Base-by-base conservation (phyloP, 139 green algal species). In the Auxenochlorella pyrenoidosa region DNA sequence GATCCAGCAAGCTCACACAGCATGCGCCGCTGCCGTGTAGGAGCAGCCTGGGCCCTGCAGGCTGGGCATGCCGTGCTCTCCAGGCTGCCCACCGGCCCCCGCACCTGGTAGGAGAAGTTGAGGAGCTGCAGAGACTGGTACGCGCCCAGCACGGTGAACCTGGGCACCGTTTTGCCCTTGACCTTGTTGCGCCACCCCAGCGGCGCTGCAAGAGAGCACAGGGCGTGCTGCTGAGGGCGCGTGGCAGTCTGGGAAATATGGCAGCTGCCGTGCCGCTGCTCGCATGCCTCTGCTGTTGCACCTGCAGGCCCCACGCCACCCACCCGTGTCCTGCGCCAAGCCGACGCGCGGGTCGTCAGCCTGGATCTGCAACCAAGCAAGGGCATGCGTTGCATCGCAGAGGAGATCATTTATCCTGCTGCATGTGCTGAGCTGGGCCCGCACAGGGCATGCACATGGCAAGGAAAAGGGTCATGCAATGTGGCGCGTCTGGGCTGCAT, bases 41-140 rank as follows among this genome's bases (percentile, higher is more conserved):
- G 63, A 12, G 4, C 60, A 68, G 60, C 22, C 60, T 68, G 60
- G 60, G 60, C 22, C 5, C 22, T n/a, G 19, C 22, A 28, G 24
- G 60, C 60, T 12, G 12, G n/a, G n/a, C n/a, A n/a, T n/a, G n/a
- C n/a, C n/a, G n/a, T n/a, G n/a, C n/a, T n/a, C n/a, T n/a, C n/a
- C n/a, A n/a, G n/a, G n/a, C n/a, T n/a, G n/a, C n/a, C n/a, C n/a
- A n/a, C n/a, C n/a, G n/a, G n/a, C n/a, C n/a, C n/a, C n/a, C n/a
- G n/a, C n/a, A 41, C 66, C 66, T 40, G 41, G 54, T 63, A 63
- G 2, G 54, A 63, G 54, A 40, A 73, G 66, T 73, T 36, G n/a
- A 43, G 70, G 34, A 85, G 34, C 70, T 84, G 84, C 30, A 78
- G 36, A 18, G 36, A 21, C 60, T 88, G 84, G 84, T 81, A 81